Conservation (phyloP, 495 filamentous ascomycete species). For the Bombardia bombarda region DNA sequence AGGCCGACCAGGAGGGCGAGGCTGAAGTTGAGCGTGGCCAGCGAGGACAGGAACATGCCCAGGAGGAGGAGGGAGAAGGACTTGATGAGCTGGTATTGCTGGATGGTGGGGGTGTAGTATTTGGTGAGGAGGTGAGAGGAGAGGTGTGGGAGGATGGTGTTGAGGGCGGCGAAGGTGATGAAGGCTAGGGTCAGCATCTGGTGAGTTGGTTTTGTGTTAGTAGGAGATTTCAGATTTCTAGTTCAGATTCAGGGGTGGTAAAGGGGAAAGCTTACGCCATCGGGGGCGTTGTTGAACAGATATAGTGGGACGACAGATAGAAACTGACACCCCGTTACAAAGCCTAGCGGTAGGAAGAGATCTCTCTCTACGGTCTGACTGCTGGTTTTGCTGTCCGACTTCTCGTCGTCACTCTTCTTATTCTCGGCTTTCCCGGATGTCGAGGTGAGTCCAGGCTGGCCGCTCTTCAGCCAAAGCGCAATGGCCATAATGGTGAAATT, state of each 20-base stretch:
- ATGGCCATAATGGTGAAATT: constrained; percentile 97
- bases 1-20: constrained; percentile 82
- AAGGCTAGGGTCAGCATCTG: constrained; percentile 54
- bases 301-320: constrained; percentile 79
- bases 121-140: constrained; percentile 45
- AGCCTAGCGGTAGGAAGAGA: constrained; percentile 66
- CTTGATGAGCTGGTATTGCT: constrained; percentile 71
- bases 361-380: constrained; percentile 52
- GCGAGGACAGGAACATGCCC: constrained; percentile 82
- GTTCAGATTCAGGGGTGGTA: constrained; percentile 3
- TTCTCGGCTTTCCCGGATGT: too few relatives aligned
- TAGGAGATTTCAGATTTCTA: too few relatives aligned
- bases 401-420: background rate
- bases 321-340: constrained; percentile 65
- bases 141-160: constrained; percentile 49
- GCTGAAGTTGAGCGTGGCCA: constrained; percentile 94
- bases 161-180: constrained; percentile 47
- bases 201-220: constrained; percentile 13
- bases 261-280: constrained; percentile 46
- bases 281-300: constrained; percentile 68
- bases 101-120: constrained; percentile 46
- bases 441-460: too few relatives aligned
- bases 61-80: constrained; percentile 88
- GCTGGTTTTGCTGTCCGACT: background rate
- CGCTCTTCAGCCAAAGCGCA: constrained; percentile 82